phyloP scores from a whole-genome alignment of 768 basidiomycete genomes.

The Boletus vermiculosoides region DNA sequence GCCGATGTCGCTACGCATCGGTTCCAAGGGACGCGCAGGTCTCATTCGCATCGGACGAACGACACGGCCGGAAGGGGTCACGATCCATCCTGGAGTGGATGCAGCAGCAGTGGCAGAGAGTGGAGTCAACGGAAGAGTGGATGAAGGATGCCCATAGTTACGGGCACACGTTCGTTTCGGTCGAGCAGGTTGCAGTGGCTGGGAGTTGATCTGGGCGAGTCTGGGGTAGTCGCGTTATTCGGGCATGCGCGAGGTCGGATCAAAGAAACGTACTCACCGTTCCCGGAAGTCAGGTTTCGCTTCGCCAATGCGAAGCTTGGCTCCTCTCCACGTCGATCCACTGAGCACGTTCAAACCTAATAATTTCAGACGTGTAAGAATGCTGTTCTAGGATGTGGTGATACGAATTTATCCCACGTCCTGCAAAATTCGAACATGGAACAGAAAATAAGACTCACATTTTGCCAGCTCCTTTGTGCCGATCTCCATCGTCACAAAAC shows the following conservation, averaged over 20 bases:
- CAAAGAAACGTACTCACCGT: slow-evolving; percentile 40
- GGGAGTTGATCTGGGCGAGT: slow-evolving; percentile 17
- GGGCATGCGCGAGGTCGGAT: background rate
- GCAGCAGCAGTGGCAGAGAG: slow-evolving; percentile 60
- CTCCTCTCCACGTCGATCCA: slow-evolving; percentile 86
- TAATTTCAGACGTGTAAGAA: slow-evolving; percentile 3
- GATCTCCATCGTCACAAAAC: slow-evolving; percentile 68
- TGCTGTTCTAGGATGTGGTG: background rate
- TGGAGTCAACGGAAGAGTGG: slow-evolving; percentile 66
- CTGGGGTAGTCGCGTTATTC: background rate
- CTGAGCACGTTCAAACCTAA: slow-evolving; percentile 73
- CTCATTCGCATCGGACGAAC: slow-evolving; percentile 69
- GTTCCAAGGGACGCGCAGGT: slow-evolving; percentile 57
- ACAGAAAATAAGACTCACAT: slow-evolving; percentile 47
- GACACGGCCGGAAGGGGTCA: slow-evolving; percentile 63
- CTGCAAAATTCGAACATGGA: background rate
- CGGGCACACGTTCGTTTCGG: slow-evolving; percentile 43
- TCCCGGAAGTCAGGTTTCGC: slow-evolving; percentile 74
- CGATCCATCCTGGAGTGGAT: slow-evolving; percentile 61
- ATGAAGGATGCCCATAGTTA: slow-evolving; percentile 44
- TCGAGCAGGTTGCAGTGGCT: slow-evolving; percentile 31
- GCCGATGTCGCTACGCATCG: slow-evolving; percentile 7
- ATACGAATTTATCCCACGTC: background rate
- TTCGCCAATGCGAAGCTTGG: slow-evolving; percentile 78
- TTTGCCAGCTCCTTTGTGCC: slow-evolving; percentile 55